Evolutionary conservation across 192 early-diverging fungal genomes (phyloP), one percentile per base, ranked within the genome.

Genomic region (Polychytrium aggregatum): DNA sequence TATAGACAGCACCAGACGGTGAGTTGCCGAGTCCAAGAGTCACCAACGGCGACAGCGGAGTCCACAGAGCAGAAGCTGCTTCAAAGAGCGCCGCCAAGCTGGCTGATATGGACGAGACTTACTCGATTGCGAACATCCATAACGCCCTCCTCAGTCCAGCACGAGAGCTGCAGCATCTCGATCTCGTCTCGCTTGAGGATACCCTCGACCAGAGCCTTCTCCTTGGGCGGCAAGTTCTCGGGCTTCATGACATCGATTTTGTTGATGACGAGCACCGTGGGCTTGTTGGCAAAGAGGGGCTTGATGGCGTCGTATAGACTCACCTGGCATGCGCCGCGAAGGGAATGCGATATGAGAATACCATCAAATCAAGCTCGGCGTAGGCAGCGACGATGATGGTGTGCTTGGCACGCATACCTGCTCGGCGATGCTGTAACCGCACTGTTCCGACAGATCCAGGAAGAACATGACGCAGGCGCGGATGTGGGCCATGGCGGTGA

Each of bases 231-330:
- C 36, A 97, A 60, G 35, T 88, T 78, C 49, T 89, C 89, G 18
- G 86, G 82, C 33, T 82, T 73, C 65, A 74, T 81, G 18, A 78
- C 69, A 61, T 99, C 97, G 58, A 89, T 97, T 75, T 99, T 99
- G 79, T 90, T 97, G 41, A 94, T 65, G 33, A 99, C 87, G 16
- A 99, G 71, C 37, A 97, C 54, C 37, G 83, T 88, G 26, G 94
- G 94, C 78, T 99, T 99, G 81, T 95, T 96, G 62, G 86, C 85
- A 53, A 99, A 99, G 50, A 99, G 76, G 5, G 97, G 94, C 72
- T 92, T 90, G 70, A 99, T 96, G 55, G 86, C 86, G 50, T 90
- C 75, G 76, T 88, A 97, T 39, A 97, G 71, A 40, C 64, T 81
- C 53, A 76, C 64, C n/a, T n/a, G n/a, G n/a, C n/a, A n/a, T n/a